Evolutionary conservation across 176 grass and related monocot species (phyloP).

Genomic region (Aegilops longissima): DNA sequence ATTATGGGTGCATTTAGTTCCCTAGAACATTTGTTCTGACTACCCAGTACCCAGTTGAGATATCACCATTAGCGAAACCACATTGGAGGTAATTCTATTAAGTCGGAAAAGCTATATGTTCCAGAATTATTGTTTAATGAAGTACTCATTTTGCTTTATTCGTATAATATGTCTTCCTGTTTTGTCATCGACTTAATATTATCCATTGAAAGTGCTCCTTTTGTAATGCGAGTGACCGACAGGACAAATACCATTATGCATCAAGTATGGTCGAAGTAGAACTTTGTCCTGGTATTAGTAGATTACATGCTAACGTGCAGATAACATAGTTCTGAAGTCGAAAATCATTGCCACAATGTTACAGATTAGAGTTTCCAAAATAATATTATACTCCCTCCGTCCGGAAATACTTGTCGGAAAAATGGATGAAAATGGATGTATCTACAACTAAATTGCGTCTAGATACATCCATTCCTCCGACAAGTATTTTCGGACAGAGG

Average conservation of each 20-base stretch:
- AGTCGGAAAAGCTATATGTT: not conserved
- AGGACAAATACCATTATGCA: not conserved
- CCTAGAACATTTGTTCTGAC: constrained; percentile 83
- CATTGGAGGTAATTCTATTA: constrained; percentile 69
- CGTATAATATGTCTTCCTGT: not conserved
- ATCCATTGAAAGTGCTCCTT: not conserved
- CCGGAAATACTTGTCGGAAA: too few species aligned
- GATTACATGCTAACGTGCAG: too few species aligned
- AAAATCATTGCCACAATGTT: too few species aligned
- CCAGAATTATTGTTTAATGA: not conserved
- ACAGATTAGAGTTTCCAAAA: too few species aligned
- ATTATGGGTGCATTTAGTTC: too few species aligned
- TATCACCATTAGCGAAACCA: constrained; percentile 98
- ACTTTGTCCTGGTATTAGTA: too few species aligned
- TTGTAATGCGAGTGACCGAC: not conserved
- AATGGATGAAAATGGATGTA: too few species aligned
- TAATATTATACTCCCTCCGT: too few species aligned
- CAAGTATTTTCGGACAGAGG: too few species aligned
- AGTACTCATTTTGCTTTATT: constrained; percentile 1
- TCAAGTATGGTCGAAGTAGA: not conserved
- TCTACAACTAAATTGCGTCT: too few species aligned
- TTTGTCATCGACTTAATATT: not conserved
- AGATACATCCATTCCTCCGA: too few species aligned
- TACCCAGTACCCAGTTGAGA: constrained; percentile 71
- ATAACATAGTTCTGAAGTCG: too few species aligned